phyloP scores from a whole-genome alignment of 106 monocot species.

The Dendrobium nobile region DNA sequence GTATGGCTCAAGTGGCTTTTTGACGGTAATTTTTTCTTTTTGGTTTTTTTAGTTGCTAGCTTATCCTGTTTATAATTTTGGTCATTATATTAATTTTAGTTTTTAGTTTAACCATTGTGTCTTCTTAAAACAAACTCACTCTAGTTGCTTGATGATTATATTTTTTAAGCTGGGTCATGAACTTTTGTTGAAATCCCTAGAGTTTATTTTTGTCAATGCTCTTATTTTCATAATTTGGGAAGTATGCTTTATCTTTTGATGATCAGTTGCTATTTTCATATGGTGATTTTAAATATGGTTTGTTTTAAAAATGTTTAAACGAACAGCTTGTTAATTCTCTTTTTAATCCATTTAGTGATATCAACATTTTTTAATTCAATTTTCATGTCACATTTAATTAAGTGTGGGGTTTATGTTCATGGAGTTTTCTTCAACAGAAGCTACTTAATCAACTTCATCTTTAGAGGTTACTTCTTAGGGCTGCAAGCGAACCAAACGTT shows the following conservation, averaged over 20 bases:
- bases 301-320: not conserved
- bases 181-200: not conserved
- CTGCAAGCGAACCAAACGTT: too few species aligned
- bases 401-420: not conserved
- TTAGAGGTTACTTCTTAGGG: not conserved
- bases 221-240: not conserved
- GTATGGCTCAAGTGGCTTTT: constrained; percentile 82
- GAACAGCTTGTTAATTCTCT: not conserved
- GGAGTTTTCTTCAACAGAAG: too few species aligned
- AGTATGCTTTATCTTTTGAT: not conserved
- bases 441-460: not conserved
- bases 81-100: not conserved
- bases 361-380: not conserved
- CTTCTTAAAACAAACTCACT: not conserved
- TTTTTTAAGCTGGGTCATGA: not conserved
- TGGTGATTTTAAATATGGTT: not conserved
- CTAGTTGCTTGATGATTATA: not conserved
- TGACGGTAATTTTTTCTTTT: constrained; percentile 51
- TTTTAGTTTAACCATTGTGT: not conserved
- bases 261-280: not conserved
- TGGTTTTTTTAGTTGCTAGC: not conserved
- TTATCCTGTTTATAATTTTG: not conserved
- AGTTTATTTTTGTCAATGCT: not conserved
- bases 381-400: not conserved
- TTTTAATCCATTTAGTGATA: not conserved